Conservation (phyloP, 345 rosid species). For the Boechera retrofracta region DNA sequence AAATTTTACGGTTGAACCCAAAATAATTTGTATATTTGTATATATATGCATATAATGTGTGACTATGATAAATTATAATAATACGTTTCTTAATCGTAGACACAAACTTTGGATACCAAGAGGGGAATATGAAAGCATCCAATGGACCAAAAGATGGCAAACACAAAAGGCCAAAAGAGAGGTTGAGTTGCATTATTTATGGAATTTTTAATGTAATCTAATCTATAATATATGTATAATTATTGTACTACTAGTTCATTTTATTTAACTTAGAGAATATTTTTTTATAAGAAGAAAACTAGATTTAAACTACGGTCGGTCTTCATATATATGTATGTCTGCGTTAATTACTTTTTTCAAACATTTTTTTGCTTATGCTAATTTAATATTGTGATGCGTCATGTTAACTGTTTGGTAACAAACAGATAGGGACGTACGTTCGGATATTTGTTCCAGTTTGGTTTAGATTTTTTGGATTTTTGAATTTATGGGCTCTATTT, state of each 20-base stretch:
- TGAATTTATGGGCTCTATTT: too few species aligned
- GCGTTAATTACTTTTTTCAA: background rate
- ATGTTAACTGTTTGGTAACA: background rate
- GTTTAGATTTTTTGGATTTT: too few species aligned
- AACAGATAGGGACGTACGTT: too few species aligned
- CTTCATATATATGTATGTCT: background rate
- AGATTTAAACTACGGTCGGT: background rate
- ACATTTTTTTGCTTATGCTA: background rate
- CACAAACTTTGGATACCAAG: conserved; percentile 56
- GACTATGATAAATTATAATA: background rate
- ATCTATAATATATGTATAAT: conserved; percentile 35
- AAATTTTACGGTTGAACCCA: background rate
- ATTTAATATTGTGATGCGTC: background rate
- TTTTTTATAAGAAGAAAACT: background rate
- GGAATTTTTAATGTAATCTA: conserved; percentile 33
- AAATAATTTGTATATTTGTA: background rate
- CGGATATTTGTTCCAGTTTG: too few species aligned
- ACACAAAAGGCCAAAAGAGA: conserved; percentile 56
- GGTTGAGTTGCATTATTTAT: conserved; percentile 50
- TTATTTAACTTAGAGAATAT: background rate
- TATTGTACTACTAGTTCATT: conserved; percentile 38
- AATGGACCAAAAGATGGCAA: conserved; percentile 46
- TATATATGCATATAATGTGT: background rate
- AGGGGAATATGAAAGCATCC: conserved; percentile 49
- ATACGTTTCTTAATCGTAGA: conserved; percentile 25